phyloP scores from a whole-genome alignment of 2,329 filamentous ascomycete genomes.

The Paracorniculantispora psalliotae region DNA sequence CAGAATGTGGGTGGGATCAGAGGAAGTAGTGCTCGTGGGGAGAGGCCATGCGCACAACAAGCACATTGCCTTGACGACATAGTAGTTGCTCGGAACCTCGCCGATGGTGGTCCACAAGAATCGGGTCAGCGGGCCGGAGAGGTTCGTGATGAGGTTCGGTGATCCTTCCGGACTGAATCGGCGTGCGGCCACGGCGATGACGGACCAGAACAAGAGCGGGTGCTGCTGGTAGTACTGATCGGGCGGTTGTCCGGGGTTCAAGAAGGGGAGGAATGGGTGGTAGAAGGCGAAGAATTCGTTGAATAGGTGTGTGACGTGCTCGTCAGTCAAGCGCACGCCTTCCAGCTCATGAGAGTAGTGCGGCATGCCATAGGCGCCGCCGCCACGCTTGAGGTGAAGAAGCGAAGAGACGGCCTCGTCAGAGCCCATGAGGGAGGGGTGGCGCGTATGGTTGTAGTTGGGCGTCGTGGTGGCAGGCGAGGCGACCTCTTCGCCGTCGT shows the following conservation, averaged over 20 bases:
- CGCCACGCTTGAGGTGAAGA: slow-evolving; percentile 59
- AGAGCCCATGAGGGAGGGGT: slow-evolving; percentile 61
- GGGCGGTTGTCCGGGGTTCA: slow-evolving; percentile 60
- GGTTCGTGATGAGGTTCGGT: slow-evolving; percentile 58
- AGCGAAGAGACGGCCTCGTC: slow-evolving; percentile 65
- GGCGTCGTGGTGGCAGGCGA: slow-evolving; percentile 54
- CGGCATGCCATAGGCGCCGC: slow-evolving; percentile 53
- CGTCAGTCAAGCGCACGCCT: slow-evolving; percentile 59
- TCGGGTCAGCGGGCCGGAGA: slow-evolving; percentile 64
- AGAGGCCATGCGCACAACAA: slow-evolving; percentile 77
- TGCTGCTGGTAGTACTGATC: slow-evolving; percentile 74
- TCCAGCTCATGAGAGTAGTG: slow-evolving; percentile 59
- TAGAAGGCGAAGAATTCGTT: slow-evolving; percentile 70
- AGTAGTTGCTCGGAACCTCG: slow-evolving; percentile 72
- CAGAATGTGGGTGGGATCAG: slow-evolving; percentile 76
- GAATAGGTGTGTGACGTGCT: slow-evolving; percentile 61
- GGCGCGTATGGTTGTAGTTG: slow-evolving; percentile 54
- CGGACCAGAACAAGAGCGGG: slow-evolving; percentile 79
- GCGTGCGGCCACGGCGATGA: slow-evolving; percentile 69
- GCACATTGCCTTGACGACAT: slow-evolving; percentile 76
- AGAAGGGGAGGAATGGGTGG: slow-evolving; percentile 72
- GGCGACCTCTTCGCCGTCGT: slow-evolving; percentile 53
- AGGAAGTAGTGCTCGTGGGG: slow-evolving; percentile 74
- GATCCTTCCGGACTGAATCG: slow-evolving; percentile 56
- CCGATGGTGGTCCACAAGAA: slow-evolving; percentile 74